Base-by-base conservation (phyloP, 2,329 filamentous ascomycete species). In the Passalora sequoiae region DNA sequence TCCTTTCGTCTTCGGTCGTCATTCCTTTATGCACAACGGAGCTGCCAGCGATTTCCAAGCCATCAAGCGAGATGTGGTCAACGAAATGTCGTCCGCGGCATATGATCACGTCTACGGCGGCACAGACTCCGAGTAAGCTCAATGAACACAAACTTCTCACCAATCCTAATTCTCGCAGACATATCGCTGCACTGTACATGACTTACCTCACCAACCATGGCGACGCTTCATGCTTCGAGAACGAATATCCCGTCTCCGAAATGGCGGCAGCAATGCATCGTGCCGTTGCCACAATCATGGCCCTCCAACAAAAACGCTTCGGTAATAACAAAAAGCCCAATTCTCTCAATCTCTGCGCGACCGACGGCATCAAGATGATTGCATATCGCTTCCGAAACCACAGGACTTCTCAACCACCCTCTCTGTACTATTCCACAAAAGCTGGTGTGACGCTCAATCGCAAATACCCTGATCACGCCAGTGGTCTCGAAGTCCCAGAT, bases 21-120 rank as follows among this genome's bases (percentile, higher is more conserved):
- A 76, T 49, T 64, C 66, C 6, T 72, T 77, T 56, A 77, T 78
- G 75, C 75, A 78, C 62, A 77, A 77, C 53, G 75, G 75, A 2
- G 68, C 68, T 12, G 66, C 76, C 24, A 66, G 67, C 8, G 60
- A 69, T 48, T 77, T 77, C 55, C 51, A 61, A 2, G 49, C 58
- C 6, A 71, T 77, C 37, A 68, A 71, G 21, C 67, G 72, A 6
- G 65, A 69, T 17, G 59, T 77, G 47, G 68, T 65, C 9, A 60
- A 66, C 15, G 58, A 70, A 4, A 61, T 78, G 48, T 66, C 63
- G 28, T 67, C 69, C 21, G 71, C 74, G 38, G 66, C 69, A 1
- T 76, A 73, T 51, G 66, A 63, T 39, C 69, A 70, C 40, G 65
- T 77, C 15, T 58, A 67, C 13, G 74, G 75, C 1, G 68, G 67